phyloP scores from a whole-genome alignment of 768 basidiomycete genomes.

The Boletales sp. region DNA sequence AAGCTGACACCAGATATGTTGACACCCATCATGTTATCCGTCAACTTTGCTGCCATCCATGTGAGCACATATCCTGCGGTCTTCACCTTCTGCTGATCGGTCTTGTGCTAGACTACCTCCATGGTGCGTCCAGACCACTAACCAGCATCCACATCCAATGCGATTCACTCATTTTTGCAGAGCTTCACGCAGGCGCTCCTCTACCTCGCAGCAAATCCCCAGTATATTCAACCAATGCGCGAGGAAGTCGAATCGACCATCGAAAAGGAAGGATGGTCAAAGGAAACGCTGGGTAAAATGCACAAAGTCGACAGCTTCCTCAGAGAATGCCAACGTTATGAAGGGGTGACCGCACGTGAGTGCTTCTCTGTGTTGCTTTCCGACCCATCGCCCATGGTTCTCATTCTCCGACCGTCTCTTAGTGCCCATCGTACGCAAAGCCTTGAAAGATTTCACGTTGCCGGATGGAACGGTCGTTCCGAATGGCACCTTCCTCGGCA shows the following conservation, averaged over 20 bases:
- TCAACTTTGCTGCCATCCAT: slow-evolving; percentile 20
- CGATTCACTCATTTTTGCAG: background rate
- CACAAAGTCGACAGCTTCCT: slow-evolving; percentile 19
- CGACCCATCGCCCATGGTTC: background rate
- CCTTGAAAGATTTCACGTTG: slow-evolving; percentile 21
- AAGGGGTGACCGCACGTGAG: slow-evolving; percentile 27
- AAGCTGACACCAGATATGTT: slow-evolving; percentile 21
- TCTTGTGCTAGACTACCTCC: slow-evolving; percentile 7
- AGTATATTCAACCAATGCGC: slow-evolving; percentile 12
- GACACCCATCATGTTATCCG: slow-evolving; percentile 5
- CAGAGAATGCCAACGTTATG: slow-evolving; percentile 22
- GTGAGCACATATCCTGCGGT: slow-evolving; percentile 6
- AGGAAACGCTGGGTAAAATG: slow-evolving; percentile 15
- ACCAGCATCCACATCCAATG: background rate
- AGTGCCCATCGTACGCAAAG: slow-evolving; percentile 11
- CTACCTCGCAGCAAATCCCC: slow-evolving; percentile 10
- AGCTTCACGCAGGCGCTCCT: slow-evolving; percentile 9
- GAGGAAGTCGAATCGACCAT: slow-evolving; percentile 14
- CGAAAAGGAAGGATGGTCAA: slow-evolving; percentile 17
- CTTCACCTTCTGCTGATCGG: background rate
- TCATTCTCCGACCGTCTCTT: background rate
- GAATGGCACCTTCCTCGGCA: slow-evolving; percentile 25
- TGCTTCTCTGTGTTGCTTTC: background rate
- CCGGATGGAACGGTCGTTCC: slow-evolving; percentile 38
- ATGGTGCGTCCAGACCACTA: background rate